Base-by-base conservation (phyloP, 768 basidiomycete genomes). In the Boletus rubescentipes region DNA sequence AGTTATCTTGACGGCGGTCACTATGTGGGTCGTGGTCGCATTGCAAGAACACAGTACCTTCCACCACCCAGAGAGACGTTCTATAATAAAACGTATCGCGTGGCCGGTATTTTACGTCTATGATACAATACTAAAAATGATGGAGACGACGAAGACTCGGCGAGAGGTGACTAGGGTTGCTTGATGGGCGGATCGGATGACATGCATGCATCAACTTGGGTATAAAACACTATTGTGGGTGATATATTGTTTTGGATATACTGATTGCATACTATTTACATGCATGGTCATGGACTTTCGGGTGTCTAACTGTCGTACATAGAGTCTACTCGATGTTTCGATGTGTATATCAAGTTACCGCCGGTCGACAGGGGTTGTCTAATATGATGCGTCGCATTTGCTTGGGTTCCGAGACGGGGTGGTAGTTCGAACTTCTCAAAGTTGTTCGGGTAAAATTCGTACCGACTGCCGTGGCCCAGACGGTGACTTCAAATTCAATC, bases 11-110 rank as follows among this genome's bases (percentile, higher is more conserved):
- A 85, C 83, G 0, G n/a, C 73, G 12, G 29, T 75, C 14, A 83
- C 83, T 10, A 65, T 79, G 20, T 86, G 83, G 83, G 61, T 81
- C 35, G 76, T 86, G 38, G 71, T 84, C 20, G 78, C 83, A 9
- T 75, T 82, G 58, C 83, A 83, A 8, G 42, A 51, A 8, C 45
- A 62, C 16, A 70, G 66, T 26, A 29, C 54, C 18, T 61, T 70
- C 42, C 68, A 72, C 45, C 36, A 72, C 45, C 36, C 50, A 0
- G 40, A 39, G 2, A 55, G 55, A 35, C 15, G 9, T 10, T 0
- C 49, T 16, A 6, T 61, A 15, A 4, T 61, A 36, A 46, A 21
- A 29, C 67, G 68, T 21, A 12, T 49, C 16, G 44, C 15, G 8
- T 69, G 68, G 68, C 68, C 68, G 9, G 3, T 45, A 14, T 52